Conservation (phyloP, 2,329 filamentous ascomycete species). For the Pseudogymnoascus sp. region DNA sequence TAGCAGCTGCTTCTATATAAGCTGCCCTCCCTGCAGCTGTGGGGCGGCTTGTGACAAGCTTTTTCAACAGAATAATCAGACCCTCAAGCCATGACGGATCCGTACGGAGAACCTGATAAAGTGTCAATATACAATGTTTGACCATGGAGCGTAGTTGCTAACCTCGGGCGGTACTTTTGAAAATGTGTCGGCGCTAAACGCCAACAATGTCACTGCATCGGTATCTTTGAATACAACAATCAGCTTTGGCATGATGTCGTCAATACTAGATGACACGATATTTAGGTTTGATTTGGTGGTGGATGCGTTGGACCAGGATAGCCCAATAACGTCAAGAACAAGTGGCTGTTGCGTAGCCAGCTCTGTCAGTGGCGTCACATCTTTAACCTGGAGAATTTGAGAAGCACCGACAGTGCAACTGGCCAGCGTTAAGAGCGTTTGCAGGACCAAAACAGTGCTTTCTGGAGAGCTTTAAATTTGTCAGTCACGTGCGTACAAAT, state of each 20-base stretch:
- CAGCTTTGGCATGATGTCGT: conserved; percentile 39
- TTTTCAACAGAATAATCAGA: conserved; percentile 41
- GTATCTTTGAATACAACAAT: conserved; percentile 48
- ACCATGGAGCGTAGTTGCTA: conserved; percentile 19
- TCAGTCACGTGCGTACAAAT: conserved; percentile 12
- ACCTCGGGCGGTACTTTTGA: conserved; percentile 41
- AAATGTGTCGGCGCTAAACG: conserved; percentile 46
- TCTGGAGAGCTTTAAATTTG: conserved; percentile 37
- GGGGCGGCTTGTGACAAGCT: conserved; percentile 46
- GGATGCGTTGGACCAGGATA: conserved; percentile 47
- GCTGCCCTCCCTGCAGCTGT: conserved; percentile 46
- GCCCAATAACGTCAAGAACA: conserved; percentile 46
- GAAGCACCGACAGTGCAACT: conserved; percentile 42
- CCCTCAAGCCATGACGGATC: conserved; percentile 45
- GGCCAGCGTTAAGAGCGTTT: conserved; percentile 49
- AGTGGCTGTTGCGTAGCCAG: conserved; percentile 45
- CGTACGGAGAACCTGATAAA: conserved; percentile 37
- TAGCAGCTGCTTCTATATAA: conserved; percentile 50
- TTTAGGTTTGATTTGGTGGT: conserved; percentile 24
- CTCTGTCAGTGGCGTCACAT: conserved; percentile 48
- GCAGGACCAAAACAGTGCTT: conserved; percentile 44
- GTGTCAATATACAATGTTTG: background rate
- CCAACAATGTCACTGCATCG: conserved; percentile 50
- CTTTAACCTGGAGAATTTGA: conserved; percentile 39
- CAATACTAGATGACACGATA: conserved; percentile 34